A percentile compares a stretch with the other conserved stretches of the same genome.
These are phyloP conservation scores for Apiotrichum siamense DNA, from an alignment of 1,284 basidiomycete genomes.

Conservation along the genomic window DNA sequence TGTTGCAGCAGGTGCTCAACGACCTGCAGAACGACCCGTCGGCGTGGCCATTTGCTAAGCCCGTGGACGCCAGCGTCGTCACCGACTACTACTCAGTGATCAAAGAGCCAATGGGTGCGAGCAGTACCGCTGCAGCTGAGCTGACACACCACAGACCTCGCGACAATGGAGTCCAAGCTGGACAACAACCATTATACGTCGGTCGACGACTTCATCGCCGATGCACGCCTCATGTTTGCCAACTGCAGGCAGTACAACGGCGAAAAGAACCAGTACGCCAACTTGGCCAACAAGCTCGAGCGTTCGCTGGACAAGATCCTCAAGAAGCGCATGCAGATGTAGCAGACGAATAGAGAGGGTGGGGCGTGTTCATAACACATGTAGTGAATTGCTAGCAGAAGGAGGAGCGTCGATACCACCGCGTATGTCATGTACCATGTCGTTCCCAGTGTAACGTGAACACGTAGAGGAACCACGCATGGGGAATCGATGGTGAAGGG, in stretches of 20 bases:
- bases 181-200: slow-evolving; percentile 68
- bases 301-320: slow-evolving; percentile 47
- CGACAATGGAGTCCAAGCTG: slow-evolving; percentile 88
- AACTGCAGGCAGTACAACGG: slow-evolving; percentile 91
- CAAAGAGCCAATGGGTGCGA: slow-evolving; percentile 85
- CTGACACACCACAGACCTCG: slow-evolving; percentile 66
- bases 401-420: too few relatives aligned
- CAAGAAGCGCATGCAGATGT: slow-evolving; percentile 36
- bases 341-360: not conserved
- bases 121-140: not conserved
- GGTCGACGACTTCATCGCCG: slow-evolving; percentile 70
- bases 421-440: too few relatives aligned
- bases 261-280: slow-evolving; percentile 74
- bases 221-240: slow-evolving; percentile 79
- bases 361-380: too few relatives aligned
- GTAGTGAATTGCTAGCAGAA: too few relatives aligned
- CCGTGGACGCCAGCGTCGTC: slow-evolving; percentile 75
- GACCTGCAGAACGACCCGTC: slow-evolving; percentile 75
- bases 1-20: slow-evolving; percentile 76
- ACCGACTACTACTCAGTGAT: slow-evolving; percentile 88
- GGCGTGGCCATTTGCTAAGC: slow-evolving; percentile 64
- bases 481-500: too few relatives aligned
- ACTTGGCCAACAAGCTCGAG: slow-evolving; percentile 79
- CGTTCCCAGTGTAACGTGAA: too few relatives aligned
- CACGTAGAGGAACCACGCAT: too few relatives aligned